Base-by-base conservation (phyloP, 2,329 filamentous ascomycete genomes). In the Seiridium unicorne region DNA sequence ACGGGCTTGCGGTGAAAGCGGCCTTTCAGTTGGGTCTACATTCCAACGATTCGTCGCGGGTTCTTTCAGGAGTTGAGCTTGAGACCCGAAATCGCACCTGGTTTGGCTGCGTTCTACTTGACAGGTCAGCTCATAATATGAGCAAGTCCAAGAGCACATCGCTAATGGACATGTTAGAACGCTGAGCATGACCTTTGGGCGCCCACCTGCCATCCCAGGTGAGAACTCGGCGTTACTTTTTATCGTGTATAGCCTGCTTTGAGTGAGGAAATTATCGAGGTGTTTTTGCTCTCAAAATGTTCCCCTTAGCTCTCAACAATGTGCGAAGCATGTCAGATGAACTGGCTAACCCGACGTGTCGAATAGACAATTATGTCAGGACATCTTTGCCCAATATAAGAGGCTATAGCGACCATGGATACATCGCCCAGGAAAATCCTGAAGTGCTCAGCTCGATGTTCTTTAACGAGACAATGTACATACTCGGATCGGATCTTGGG, bases 11-110 rank as follows among this genome's bases (percentile, higher is more conserved):
- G 0, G 76, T 84, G 3, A 80, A 77, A 60, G 77, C 79, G 0
- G 82, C 82, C 0, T 70, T 82, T 34, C 78, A 82, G 36, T 69
- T 86, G 1, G 83, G 83, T 0, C 67, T 85, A 0, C 82, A 85
- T 60, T 82, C 78, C 0, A 68, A 68, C 3, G 67, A 77, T 26
- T 72, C 75, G 0, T 70, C 72, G 0, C 66, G 64, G 5, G 61
- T 68, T 0, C 78, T 79, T 47, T 64, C 75, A 0, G 71, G 74
- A 0, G 55, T 81, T 0, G 77, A 84, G 46, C 70, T 73, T 3
- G 82, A 84, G 64, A 77, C 77, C 2, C 70, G 81, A 7, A 79
- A 77, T 49, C 71, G 81, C 0, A 78, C 76, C 0, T 85, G 81
- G 83, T 81, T 73, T 63, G 79, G 74, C 0, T 83, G 79, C 62